Percentiles rank a stretch among this genome's conserved stretches.
Conservation (phyloP, 306 rosid species). For the Quercus mongolica region DNA sequence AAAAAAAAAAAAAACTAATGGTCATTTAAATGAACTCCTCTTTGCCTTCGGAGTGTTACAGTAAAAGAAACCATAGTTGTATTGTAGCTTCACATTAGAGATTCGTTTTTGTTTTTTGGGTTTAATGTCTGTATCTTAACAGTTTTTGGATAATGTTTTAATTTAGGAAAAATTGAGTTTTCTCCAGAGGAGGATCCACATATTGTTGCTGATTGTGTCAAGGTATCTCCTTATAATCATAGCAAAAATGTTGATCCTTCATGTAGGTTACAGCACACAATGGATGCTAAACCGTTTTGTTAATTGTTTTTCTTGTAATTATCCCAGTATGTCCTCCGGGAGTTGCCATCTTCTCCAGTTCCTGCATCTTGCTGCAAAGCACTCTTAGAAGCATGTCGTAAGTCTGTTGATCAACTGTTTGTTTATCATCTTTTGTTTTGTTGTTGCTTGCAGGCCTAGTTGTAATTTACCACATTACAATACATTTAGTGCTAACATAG, state of each 20-base stretch:
- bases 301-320: slow-evolving; percentile 18
- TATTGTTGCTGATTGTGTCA: slow-evolving; percentile 83
- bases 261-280: slow-evolving; percentile 13
- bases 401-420: slow-evolving; percentile 35
- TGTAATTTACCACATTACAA: not conserved
- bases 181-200: slow-evolving; percentile 88
- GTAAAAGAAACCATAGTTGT: slow-evolving; percentile 9
- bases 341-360: slow-evolving; percentile 94
- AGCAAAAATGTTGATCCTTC: slow-evolving; percentile 11
- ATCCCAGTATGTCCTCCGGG: slow-evolving; percentile 79
- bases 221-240: slow-evolving; percentile 48
- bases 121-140: slow-evolving; percentile 13
- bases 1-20: not conserved
- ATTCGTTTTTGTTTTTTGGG: not conserved
- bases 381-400: slow-evolving; percentile 82
- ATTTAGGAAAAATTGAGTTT: slow-evolving; percentile 84
- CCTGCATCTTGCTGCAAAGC: slow-evolving; percentile 99
- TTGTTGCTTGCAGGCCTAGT: not conserved
- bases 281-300: slow-evolving; percentile 9
- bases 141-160: slow-evolving; percentile 25
- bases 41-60: not conserved
- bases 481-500: not conserved
- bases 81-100: slow-evolving; percentile 2
- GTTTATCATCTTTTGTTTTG: not conserved
- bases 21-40: not conserved